A percentile compares a stretch with the other conserved stretches of the same genome.
These are phyloP conservation scores for Pestalotiopsis sp. DNA, from an alignment of 2,329 filamentous ascomycete species.

Conservation along the genomic window DNA sequence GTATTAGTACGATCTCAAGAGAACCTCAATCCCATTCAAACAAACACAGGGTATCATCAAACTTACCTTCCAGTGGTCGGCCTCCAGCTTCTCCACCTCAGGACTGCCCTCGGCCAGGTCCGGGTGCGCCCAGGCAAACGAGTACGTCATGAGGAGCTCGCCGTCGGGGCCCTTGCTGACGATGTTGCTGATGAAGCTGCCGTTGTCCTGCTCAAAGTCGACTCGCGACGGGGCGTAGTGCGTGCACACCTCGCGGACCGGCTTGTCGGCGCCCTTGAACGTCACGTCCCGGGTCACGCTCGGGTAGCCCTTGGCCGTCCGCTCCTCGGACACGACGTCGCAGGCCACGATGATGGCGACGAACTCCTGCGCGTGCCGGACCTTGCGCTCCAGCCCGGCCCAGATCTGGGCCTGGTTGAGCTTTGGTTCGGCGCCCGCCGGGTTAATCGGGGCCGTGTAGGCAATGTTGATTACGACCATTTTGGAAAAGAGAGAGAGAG, in stretches of 20 bases:
- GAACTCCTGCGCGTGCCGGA: slow-evolving; percentile 37
- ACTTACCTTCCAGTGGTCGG: slow-evolving; percentile 29
- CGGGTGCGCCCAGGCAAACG: slow-evolving; percentile 38
- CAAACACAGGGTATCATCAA: no score
- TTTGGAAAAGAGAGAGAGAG: slow-evolving; percentile 11
- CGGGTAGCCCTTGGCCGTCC: slow-evolving; percentile 18
- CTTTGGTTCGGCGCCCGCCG: slow-evolving; percentile 26
- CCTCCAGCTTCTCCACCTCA: slow-evolving; percentile 25
- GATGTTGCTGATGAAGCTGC: slow-evolving; percentile 37
- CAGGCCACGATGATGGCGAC: slow-evolving; percentile 37
- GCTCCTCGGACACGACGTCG: slow-evolving; percentile 32
- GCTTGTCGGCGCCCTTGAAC: slow-evolving; percentile 24
- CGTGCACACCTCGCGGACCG: slow-evolving; percentile 32
- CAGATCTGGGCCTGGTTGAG: slow-evolving; percentile 36
- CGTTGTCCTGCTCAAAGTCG: slow-evolving; percentile 38
- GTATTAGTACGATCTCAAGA: slow-evolving; percentile 2
- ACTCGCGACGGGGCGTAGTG: slow-evolving; percentile 35
- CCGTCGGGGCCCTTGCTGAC: slow-evolving; percentile 31
- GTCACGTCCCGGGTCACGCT: slow-evolving; percentile 31
- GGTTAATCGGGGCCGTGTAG: slow-evolving; percentile 40
- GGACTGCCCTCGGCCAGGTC: slow-evolving; percentile 29
- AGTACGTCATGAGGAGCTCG: slow-evolving; percentile 36
- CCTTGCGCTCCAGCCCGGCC: slow-evolving; percentile 38
- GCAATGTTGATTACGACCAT: slow-evolving; percentile 38
- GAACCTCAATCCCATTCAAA: no score